Conservation (phyloP, 257 asterid genomes). For the Solanum tarapatanum region DNA sequence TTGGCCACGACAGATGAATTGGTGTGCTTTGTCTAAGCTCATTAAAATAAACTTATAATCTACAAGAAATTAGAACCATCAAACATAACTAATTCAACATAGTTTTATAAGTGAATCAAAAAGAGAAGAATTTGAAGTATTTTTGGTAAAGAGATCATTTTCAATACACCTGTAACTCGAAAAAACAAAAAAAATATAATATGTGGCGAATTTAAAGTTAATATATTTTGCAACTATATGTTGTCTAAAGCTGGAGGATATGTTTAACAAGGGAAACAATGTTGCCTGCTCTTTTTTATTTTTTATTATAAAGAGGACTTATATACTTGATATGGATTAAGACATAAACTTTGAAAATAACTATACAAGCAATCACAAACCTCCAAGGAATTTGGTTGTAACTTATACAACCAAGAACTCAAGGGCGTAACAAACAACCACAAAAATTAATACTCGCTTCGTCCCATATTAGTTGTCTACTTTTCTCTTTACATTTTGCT, state of each 20-base stretch:
- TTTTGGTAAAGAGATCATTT: too few species aligned
- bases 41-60: neutral
- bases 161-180: accelerated
- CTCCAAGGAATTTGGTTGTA: neutral
- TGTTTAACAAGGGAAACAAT: neutral
- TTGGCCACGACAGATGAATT: neutral
- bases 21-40: neutral
- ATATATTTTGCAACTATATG: neutral
- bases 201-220: too few species aligned
- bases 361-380: too few species aligned
- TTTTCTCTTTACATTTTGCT: too few species aligned
- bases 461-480: neutral
- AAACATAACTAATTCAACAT: neutral
- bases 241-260: neutral
- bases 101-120: neutral
- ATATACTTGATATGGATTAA: neutral
- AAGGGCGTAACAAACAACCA: neutral
- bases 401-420: neutral
- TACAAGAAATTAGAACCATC: neutral
- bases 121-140: neutral
- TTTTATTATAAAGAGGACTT: neutral
- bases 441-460: neutral
- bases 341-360: neutral
- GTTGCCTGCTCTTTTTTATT: neutral
- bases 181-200: too few species aligned